Conservation (phyloP, 108 stramenopile genomes). For the Parietichytrium sp. region DNA sequence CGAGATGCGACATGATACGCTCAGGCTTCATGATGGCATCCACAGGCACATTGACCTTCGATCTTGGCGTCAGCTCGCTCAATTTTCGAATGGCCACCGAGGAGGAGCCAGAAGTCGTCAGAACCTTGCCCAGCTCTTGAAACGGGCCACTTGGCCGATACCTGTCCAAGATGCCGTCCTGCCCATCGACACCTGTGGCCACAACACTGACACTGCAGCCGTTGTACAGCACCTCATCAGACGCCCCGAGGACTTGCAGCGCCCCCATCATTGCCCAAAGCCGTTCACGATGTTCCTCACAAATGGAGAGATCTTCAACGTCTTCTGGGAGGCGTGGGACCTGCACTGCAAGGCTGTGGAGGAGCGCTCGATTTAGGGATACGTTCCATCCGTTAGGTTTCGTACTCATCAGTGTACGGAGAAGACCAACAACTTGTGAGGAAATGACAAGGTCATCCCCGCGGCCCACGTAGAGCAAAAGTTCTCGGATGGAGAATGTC, state of each 20-base stretch:
- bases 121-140: not conserved
- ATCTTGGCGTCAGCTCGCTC: slow-evolving; percentile 15
- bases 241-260: slow-evolving; percentile 5
- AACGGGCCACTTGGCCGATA: slow-evolving; percentile 2
- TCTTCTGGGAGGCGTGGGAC: slow-evolving; percentile 33
- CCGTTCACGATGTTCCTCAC: not conserved
- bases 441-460: slow-evolving; percentile 5
- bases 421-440: not conserved
- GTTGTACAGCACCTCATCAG: slow-evolving; percentile 9
- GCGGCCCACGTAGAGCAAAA: not conserved
- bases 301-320: slow-evolving; percentile 10
- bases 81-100: not conserved
- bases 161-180: not conserved
- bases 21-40: not conserved
- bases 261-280: slow-evolving; percentile 34
- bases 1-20: not conserved
- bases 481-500: not conserved
- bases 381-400: slow-evolving; percentile 30
- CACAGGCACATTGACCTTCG: not conserved
- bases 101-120: not conserved
- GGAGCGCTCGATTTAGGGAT: slow-evolving; percentile 5
- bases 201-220: slow-evolving; percentile 6
- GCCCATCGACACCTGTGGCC: not conserved
- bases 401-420: not conserved
- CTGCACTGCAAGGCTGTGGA: slow-evolving; percentile 10